These are phyloP conservation scores for Candida coquimbonensis DNA, from an alignment of 805 yeast species.

Conservation along the genomic window DNA sequence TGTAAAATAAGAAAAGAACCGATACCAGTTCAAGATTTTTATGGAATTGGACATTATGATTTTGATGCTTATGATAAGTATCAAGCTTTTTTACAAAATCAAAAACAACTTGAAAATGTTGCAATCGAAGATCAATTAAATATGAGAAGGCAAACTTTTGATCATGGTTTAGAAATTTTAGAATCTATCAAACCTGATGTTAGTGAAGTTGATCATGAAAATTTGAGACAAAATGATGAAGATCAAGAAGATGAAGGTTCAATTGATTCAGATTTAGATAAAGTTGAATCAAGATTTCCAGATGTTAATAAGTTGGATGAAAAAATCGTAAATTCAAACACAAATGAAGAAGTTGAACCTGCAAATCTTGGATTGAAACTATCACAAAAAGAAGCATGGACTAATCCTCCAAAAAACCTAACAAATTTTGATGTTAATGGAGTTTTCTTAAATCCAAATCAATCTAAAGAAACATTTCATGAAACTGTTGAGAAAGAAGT, in stretches of 20 bases:
- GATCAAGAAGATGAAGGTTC: conserved; percentile 14
- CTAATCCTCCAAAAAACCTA: too few relatives aligned
- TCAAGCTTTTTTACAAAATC: conserved; percentile 26
- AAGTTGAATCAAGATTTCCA: conserved; percentile 48
- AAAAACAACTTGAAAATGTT: conserved; percentile 16
- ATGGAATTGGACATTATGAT: conserved; percentile 45
- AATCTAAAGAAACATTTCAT: too few relatives aligned
- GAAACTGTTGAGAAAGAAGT: background rate
- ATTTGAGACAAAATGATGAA: background rate
- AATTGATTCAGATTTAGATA: background rate
- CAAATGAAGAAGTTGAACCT: background rate
- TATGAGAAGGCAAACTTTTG: background rate
- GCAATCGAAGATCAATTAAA: conserved; percentile 22
- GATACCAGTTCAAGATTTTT: conserved; percentile 39
- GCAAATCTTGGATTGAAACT: too few relatives aligned
- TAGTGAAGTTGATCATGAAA: background rate
- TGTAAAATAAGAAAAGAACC: conserved; percentile 49
- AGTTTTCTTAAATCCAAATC: too few relatives aligned
- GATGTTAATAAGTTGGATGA: conserved; percentile 21
- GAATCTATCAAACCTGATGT: background rate
- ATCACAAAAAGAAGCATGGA: too few relatives aligned
- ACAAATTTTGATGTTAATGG: too few relatives aligned
- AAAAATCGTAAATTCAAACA: background rate
- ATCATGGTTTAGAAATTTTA: conserved; percentile 2
- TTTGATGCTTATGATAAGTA: conserved; percentile 49